Conservation (phyloP, 2,329 filamentous ascomycete species). For the Venturia asperata region DNA sequence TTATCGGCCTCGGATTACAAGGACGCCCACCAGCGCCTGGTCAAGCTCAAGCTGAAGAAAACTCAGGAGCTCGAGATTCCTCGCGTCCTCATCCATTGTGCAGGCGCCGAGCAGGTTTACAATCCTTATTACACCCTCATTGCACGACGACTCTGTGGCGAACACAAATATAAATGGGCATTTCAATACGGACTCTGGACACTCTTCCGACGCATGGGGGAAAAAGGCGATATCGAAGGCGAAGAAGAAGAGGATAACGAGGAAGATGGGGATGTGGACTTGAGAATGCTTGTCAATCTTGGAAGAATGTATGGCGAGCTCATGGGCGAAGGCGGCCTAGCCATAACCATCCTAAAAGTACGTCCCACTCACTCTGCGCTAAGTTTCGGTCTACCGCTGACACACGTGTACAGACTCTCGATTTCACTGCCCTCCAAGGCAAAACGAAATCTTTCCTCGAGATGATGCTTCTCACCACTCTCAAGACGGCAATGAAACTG, state of each 20-base stretch:
- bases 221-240: constrained; percentile 56
- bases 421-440: constrained; percentile 67
- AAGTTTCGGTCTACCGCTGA: neutral
- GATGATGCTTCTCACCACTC: constrained; percentile 64
- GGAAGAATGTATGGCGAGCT: constrained; percentile 60
- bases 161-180: constrained; percentile 69
- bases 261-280: constrained; percentile 44
- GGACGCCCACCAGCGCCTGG: constrained; percentile 71
- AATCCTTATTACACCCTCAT: constrained; percentile 93
- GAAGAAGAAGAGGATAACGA: constrained; percentile 50
- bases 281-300: constrained; percentile 58
- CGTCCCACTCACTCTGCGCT: neutral
- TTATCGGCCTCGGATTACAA: constrained; percentile 78
- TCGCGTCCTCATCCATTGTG: constrained; percentile 79
- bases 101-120: constrained; percentile 72
- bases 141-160: constrained; percentile 67
- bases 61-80: constrained; percentile 82
- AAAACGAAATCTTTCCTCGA: constrained; percentile 76
- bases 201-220: constrained; percentile 77
- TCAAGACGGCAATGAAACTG: constrained; percentile 38
- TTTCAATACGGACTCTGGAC: constrained; percentile 87
- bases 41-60: constrained; percentile 78
- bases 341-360: constrained; percentile 51
- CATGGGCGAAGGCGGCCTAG: constrained; percentile 52
- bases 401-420: constrained; percentile 50